Evolutionary conservation across 2,329 filamentous ascomycete species (phyloP).

Genomic region (Microdochium nivale): DNA sequence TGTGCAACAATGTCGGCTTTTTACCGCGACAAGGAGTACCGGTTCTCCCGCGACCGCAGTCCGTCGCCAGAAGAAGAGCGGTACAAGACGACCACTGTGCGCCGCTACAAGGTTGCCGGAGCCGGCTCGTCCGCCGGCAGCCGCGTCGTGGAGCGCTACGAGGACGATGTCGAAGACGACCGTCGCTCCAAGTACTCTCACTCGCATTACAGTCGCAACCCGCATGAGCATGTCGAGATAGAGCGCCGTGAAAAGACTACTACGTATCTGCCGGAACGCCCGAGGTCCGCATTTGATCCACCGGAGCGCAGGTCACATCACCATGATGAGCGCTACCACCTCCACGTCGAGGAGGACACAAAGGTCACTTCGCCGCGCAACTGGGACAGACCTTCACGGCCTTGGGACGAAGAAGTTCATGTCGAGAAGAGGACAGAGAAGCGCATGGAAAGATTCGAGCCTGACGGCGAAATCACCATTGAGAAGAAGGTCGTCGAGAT

Average conservation of each 20-base stretch:
- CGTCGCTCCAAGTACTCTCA: conserved; percentile 32
- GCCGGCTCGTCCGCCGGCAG: conserved; percentile 9
- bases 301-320: conserved; percentile 22
- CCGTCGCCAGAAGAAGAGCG: conserved; percentile 17
- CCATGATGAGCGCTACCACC: conserved; percentile 9
- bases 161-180: conserved; percentile 38
- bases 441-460: conserved; percentile 28
- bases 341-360: conserved; percentile 32
- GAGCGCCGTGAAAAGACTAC: conserved; percentile 31
- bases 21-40: conserved; percentile 16
- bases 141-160: conserved; percentile 18
- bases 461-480: conserved; percentile 42
- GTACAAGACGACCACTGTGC: conserved; percentile 18
- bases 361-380: conserved; percentile 26
- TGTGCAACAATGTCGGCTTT: conserved; percentile 14
- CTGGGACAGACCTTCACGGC: conserved; percentile 26
- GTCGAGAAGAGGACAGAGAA: conserved; percentile 33
- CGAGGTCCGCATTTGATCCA: conserved; percentile 40
- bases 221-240: conserved; percentile 31
- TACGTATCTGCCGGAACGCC: conserved; percentile 34
- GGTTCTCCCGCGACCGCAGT: conserved; percentile 19
- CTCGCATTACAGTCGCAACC: conserved; percentile 23
- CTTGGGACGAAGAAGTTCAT: conserved; percentile 25
- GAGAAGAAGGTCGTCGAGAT: conserved; percentile 44
- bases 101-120: conserved; percentile 21